Percentiles rank a stretch among this genome's conserved stretches.
Evolutionary conservation across 192 early-diverging fungal species (phyloP).

Genomic region (Phycomyces nitens): DNA sequence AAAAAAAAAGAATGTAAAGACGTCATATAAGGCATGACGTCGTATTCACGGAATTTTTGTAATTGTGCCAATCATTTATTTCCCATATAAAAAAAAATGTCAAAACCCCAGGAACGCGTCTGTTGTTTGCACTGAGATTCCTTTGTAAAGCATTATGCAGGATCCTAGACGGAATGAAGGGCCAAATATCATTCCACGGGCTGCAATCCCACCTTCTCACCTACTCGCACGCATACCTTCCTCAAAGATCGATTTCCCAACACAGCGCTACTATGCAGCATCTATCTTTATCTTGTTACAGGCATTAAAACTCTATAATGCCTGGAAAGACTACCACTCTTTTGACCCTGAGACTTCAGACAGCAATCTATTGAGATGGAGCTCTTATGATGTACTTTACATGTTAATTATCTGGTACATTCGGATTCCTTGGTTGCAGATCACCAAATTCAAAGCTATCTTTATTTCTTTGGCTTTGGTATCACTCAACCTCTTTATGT

Average conservation of each 20-base stretch:
- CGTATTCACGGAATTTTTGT: not conserved
- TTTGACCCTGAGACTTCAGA: constrained; percentile 33
- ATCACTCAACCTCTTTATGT: constrained; percentile 18
- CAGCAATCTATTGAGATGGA: constrained; percentile 37
- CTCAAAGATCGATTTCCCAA: constrained; percentile 30
- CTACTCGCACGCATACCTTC: constrained; percentile 24
- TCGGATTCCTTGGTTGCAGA: constrained; percentile 48
- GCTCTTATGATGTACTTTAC: constrained; percentile 33
- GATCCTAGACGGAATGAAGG: not conserved
- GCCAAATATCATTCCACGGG: not conserved
- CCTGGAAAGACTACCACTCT: constrained; percentile 31
- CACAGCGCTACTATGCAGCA: constrained; percentile 40
- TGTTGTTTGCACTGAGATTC: not conserved
- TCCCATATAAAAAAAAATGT: not conserved
- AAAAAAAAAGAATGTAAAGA: not conserved
- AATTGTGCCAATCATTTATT: not conserved
- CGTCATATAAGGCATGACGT: not conserved
- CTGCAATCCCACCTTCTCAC: constrained; percentile 9
- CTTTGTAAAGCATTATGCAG: not conserved
- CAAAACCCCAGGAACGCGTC: not conserved
- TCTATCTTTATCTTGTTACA: constrained; percentile 40
- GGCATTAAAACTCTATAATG: constrained; percentile 33
- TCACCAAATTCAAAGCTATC: constrained; percentile 29
- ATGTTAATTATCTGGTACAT: constrained; percentile 34
- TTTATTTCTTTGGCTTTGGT: constrained; percentile 10